phyloP scores from a whole-genome alignment of 176 grass and related monocot species.

The Calamus simplicifolius region DNA sequence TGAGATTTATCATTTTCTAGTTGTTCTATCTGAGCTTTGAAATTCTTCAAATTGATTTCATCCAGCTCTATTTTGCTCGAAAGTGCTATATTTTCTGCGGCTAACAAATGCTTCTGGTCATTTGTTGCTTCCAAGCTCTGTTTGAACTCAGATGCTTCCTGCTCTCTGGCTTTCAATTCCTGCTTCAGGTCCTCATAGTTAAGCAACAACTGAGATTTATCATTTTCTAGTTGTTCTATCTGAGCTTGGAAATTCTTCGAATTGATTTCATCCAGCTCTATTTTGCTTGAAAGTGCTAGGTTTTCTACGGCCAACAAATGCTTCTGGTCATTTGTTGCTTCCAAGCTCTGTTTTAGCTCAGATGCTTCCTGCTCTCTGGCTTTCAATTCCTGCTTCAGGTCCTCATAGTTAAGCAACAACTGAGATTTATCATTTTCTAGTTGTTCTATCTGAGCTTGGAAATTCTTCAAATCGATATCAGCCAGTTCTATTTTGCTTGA shows the following conservation, averaged over 20 bases:
- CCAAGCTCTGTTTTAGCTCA: not conserved
- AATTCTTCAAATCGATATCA: not conserved
- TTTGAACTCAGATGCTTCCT: not conserved
- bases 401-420: not conserved
- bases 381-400: not conserved
- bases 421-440: constrained; percentile 3
- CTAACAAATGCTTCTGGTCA: not conserved
- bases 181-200: too few species aligned
- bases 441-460: constrained; percentile 27
- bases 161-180: not conserved
- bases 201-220: not conserved
- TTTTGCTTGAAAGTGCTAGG: not conserved
- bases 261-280: not conserved
- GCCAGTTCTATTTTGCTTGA: not conserved
- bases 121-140: not conserved
- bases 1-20: constrained; percentile 3
- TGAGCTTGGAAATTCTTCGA: constrained; percentile 11
- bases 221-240: constrained; percentile 23
- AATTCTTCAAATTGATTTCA: not conserved
- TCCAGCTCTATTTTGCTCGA: not conserved
- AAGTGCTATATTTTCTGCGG: not conserved
- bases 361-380: not conserved
- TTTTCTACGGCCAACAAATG: not conserved
- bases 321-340: not conserved
- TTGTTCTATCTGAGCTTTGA: constrained; percentile 28